Evolutionary conservation across 495 filamentous ascomycete genomes (phyloP).

Genomic region (Hypoxylon trugodes): DNA sequence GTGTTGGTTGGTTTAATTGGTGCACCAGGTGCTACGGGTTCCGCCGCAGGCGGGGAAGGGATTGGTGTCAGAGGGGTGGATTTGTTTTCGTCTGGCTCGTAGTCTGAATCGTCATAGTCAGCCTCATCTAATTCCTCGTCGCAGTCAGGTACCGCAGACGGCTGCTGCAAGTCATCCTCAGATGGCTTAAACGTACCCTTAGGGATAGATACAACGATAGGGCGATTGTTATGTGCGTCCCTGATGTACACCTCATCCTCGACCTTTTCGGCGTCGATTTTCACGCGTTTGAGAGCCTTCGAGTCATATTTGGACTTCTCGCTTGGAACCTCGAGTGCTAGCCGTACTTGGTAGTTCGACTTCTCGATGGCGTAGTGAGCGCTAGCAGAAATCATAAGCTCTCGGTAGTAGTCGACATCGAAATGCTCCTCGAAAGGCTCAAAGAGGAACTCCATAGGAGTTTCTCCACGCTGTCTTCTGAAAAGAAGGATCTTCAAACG

Average conservation of each 20-base stretch:
- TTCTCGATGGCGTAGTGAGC: conserved; percentile 40
- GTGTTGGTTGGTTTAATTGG: no score
- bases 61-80: no score
- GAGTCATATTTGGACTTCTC: conserved; percentile 26
- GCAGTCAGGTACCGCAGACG: no score
- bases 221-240: background rate
- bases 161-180: no score
- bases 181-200: background rate
- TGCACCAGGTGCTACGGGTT: no score
- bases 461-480: background rate
- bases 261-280: background rate
- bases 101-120: no score
- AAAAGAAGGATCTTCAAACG: conserved; percentile 30
- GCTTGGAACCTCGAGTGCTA: conserved; percentile 43
- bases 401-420: conserved; percentile 35
- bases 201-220: background rate
- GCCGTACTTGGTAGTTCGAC: conserved; percentile 27
- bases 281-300: background rate
- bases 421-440: conserved; percentile 31
- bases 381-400: conserved; percentile 33
- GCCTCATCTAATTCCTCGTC: no score
- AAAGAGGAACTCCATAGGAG: conserved; percentile 21
- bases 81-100: no score
- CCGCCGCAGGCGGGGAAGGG: no score
- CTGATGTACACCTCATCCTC: conserved; percentile 30